Evolutionary conservation across 108 stramenopile species (phyloP).

Genomic region (Nitzschia sp.): DNA sequence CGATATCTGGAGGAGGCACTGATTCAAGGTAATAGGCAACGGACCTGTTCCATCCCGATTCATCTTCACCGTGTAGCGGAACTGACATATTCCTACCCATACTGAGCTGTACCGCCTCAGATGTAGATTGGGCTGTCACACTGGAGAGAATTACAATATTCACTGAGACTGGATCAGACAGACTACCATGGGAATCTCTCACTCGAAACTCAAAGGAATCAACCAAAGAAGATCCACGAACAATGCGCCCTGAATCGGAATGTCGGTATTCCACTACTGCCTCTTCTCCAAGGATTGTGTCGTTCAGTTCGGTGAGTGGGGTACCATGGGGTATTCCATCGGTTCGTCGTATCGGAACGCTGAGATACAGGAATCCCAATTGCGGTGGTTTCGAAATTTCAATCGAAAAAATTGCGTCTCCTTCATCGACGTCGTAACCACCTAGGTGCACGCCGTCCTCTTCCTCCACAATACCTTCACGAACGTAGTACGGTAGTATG

Average conservation of each 20-base stretch:
- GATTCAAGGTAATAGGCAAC: slow-evolving; percentile 25
- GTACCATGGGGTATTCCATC: slow-evolving; percentile 43
- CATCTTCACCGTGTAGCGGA: slow-evolving; percentile 10
- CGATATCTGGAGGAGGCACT: slow-evolving; percentile 10
- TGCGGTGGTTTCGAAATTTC: slow-evolving; percentile 36
- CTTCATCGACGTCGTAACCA: slow-evolving; percentile 41
- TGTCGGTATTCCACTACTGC: slow-evolving; percentile 24
- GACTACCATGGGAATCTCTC: slow-evolving; percentile 31
- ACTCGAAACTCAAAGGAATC: slow-evolving; percentile 48
- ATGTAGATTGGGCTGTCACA: slow-evolving; percentile 8
- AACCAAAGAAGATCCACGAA: slow-evolving; percentile 4
- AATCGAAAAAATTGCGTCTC: slow-evolving; percentile 28
- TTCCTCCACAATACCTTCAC: slow-evolving; percentile 25
- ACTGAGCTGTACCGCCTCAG: neutral
- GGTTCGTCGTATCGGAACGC: slow-evolving; percentile 29
- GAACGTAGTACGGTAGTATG: slow-evolving; percentile 17
- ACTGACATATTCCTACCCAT: neutral
- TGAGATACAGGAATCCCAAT: slow-evolving; percentile 32
- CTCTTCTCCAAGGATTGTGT: slow-evolving; percentile 24
- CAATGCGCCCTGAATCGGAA: slow-evolving; percentile 11
- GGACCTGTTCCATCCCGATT: slow-evolving; percentile 27
- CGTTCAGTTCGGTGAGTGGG: slow-evolving; percentile 20
- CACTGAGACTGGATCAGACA: slow-evolving; percentile 34
- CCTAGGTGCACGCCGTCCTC: slow-evolving; percentile 18
- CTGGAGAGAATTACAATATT: slow-evolving; percentile 26